A percentile compares a stretch with the other conserved stretches of the same genome.
Evolutionary conservation across 768 basidiomycete species (phyloP).

Genomic region (Kwoniella europaea): DNA sequence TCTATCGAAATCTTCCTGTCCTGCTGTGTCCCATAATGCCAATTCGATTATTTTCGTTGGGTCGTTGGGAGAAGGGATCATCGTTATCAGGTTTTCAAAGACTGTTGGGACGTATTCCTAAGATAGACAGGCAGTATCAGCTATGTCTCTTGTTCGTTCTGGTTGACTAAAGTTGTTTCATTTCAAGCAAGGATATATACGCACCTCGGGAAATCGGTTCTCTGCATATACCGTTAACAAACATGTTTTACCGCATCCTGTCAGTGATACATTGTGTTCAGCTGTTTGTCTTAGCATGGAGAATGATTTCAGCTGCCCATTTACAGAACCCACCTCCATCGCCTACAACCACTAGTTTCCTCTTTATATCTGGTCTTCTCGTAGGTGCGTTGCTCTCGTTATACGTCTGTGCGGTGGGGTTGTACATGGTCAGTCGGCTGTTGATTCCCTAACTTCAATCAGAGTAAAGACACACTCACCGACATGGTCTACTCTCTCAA

Average conservation of each 20-base stretch:
- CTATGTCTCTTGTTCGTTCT: no score
- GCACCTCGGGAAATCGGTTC: conserved; percentile 56
- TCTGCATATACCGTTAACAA: conserved; percentile 57
- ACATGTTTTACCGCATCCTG: conserved; percentile 59
- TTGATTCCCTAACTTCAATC: neutral
- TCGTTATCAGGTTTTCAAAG: conserved; percentile 56
- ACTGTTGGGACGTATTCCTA: conserved; percentile 58
- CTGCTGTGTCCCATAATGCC: conserved; percentile 96
- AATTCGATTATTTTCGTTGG: conserved; percentile 55
- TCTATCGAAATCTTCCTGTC: conserved; percentile 85
- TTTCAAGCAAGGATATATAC: neutral
- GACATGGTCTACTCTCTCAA: conserved; percentile 1
- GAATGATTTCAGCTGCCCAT: no score
- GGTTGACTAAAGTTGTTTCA: no score
- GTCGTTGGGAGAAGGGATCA: conserved; percentile 53
- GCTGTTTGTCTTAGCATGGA: no score
- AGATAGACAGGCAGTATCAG: neutral
- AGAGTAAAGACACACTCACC: neutral
- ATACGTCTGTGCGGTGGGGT: conserved; percentile 18
- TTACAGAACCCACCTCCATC: conserved; percentile 51
- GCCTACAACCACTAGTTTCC: conserved; percentile 54
- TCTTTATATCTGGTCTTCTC: conserved; percentile 51
- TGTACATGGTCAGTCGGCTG: neutral
- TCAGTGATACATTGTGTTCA: no score
- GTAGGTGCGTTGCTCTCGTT: conserved; percentile 27